Evolutionary conservation across 768 basidiomycete species (phyloP).

Genomic region (Kwoniella dendrophila): DNA sequence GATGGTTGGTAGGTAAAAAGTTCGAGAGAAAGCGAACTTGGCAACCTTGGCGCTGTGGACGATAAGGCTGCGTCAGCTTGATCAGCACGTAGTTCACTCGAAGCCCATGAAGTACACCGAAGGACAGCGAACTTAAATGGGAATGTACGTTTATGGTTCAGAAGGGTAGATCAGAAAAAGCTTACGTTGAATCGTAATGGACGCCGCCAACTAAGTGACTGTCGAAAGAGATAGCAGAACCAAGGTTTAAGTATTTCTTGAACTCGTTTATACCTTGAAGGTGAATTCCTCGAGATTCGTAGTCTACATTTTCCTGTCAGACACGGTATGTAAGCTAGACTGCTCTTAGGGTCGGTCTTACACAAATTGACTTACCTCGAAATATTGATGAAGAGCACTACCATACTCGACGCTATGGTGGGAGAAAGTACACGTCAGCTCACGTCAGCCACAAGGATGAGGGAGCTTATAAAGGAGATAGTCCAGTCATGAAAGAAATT

Average conservation of each 20-base stretch:
- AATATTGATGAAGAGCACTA: constrained; percentile 40
- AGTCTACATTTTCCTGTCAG: constrained; percentile 24
- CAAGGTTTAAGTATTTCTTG: constrained; percentile 29
- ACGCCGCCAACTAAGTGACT: constrained; percentile 24
- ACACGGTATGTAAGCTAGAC: neutral
- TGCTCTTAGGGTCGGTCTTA: neutral
- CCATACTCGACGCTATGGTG: constrained; percentile 34
- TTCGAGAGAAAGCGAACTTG: constrained; percentile 24
- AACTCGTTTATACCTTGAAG: constrained; percentile 30
- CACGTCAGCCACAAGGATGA: neutral
- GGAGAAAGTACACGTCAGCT: neutral
- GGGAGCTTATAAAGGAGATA: too few species aligned
- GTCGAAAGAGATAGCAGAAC: constrained; percentile 17
- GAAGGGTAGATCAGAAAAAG: neutral
- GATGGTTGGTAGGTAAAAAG: constrained; percentile 24
- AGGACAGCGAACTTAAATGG: neutral
- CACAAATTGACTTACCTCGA: constrained; percentile 29
- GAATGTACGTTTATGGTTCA: neutral
- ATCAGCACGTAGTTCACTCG: neutral
- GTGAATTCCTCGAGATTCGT: constrained; percentile 21
- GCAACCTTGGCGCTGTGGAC: constrained; percentile 20
- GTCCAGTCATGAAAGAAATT: too few species aligned
- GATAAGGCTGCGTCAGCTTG: neutral
- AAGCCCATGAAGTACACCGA: neutral
- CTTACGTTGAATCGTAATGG: constrained; percentile 36